These are phyloP conservation scores for Nigrograna mackinnonii DNA, from an alignment of 2,329 filamentous ascomycete genomes.

Conservation along the genomic window DNA sequence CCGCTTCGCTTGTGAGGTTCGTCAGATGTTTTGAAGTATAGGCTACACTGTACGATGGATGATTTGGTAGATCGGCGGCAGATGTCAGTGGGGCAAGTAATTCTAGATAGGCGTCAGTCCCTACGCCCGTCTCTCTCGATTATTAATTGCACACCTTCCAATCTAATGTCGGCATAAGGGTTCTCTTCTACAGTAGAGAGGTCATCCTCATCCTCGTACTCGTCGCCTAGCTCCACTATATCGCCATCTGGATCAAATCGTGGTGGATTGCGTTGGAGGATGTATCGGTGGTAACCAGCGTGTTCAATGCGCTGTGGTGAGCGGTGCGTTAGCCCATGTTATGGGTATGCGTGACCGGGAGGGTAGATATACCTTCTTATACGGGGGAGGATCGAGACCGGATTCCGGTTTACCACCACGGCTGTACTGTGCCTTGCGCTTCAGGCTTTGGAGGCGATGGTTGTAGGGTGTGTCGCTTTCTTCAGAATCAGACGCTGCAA, in stretches of 20 bases:
- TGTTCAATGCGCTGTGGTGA: constrained; percentile 68
- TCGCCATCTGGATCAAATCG: constrained; percentile 79
- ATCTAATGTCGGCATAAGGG: constrained; percentile 71
- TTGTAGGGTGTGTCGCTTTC: constrained; percentile 69
- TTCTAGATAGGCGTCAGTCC: constrained; percentile 52
- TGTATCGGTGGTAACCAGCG: constrained; percentile 71
- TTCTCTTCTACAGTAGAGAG: constrained; percentile 68
- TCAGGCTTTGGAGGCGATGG: constrained; percentile 79
- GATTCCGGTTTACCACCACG: constrained; percentile 69
- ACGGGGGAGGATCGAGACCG: constrained; percentile 64
- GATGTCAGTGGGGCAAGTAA: constrained; percentile 76
- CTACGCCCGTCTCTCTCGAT: constrained; percentile 2
- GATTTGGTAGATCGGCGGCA: constrained; percentile 72
- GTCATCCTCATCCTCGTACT: constrained; percentile 66
- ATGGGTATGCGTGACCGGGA: constrained; percentile 6
- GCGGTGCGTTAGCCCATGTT: constrained; percentile 15
- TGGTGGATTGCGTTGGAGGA: constrained; percentile 74
- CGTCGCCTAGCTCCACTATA: constrained; percentile 73
- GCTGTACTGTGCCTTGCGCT: constrained; percentile 73
- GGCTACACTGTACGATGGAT: constrained; percentile 74
- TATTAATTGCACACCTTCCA: constrained; percentile 63
- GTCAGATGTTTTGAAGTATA: constrained; percentile 75
- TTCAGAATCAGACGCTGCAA: constrained; percentile 76
- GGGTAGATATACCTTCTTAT: constrained; percentile 65
- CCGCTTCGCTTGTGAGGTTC: constrained; percentile 70